phyloP scores from a whole-genome alignment of 306 rosid genomes.

The Dryas octopetala region DNA sequence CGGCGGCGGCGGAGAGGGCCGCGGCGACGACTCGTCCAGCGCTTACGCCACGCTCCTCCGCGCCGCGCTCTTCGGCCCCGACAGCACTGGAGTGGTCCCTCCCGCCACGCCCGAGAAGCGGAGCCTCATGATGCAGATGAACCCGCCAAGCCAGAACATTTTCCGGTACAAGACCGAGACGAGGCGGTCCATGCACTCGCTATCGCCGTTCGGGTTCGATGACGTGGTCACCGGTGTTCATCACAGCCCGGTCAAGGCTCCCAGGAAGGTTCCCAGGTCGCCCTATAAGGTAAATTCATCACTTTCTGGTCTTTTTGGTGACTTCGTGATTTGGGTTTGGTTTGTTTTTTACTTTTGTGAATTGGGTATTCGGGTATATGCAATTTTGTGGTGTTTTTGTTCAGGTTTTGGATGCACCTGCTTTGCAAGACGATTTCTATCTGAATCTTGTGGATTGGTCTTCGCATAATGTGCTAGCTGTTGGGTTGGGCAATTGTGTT shows the following conservation, averaged over 20 bases:
- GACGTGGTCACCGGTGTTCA: constrained; percentile 62
- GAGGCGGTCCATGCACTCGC: constrained; percentile 74
- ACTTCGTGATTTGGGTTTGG: constrained; percentile 2
- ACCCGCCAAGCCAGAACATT: constrained; percentile 70
- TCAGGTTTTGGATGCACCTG: constrained; percentile 97
- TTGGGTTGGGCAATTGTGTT: constrained; percentile 93
- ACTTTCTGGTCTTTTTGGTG: not conserved
- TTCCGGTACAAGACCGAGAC: constrained; percentile 93
- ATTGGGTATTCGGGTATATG: constrained; percentile 11
- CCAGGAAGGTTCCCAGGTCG: constrained; percentile 87
- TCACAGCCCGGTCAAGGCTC: constrained; percentile 73
- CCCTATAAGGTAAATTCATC: constrained; percentile 70
- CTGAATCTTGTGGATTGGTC: constrained; percentile 99
- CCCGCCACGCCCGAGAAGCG: constrained; percentile 72
- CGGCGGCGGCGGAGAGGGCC: constrained; percentile 28
- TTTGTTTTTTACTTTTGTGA: constrained; percentile 2
- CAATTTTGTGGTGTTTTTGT: constrained; percentile 1
- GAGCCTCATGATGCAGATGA: constrained; percentile 32
- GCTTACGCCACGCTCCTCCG: constrained; percentile 71
- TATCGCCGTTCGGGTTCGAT: constrained; percentile 72
- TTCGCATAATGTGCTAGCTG: constrained; percentile 87
- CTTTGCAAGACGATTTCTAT: constrained; percentile 94
- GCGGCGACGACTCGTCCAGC: constrained; percentile 64
- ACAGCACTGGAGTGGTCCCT: constrained; percentile 43
- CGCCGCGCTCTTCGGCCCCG: constrained; percentile 79